phyloP scores from a whole-genome alignment of 306 rosid genomes.

The Cyamopsis tetragonoloba region DNA sequence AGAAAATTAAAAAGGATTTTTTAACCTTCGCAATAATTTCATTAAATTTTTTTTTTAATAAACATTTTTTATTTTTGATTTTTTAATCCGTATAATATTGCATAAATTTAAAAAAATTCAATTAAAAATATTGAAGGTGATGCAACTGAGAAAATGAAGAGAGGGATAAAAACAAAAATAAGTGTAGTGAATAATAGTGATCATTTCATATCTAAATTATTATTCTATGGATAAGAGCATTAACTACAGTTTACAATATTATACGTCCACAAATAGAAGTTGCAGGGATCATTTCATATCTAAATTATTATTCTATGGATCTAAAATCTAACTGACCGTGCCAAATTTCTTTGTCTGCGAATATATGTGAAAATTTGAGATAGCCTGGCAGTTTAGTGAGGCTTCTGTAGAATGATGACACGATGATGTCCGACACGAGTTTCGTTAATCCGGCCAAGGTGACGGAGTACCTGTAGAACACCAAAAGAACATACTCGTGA shows the following conservation, averaged over 20 bases:
- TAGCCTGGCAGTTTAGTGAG: slow-evolving; percentile 33
- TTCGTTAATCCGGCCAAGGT: slow-evolving; percentile 87
- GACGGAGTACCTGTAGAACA: slow-evolving; percentile 81
- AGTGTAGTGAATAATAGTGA: too few relatives aligned
- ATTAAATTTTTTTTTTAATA: too few relatives aligned
- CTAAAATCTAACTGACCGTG: not conserved
- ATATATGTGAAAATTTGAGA: not conserved
- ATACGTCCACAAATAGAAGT: not conserved
- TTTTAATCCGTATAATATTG: too few relatives aligned
- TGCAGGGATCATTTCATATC: not conserved
- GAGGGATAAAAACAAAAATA: too few relatives aligned
- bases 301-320: not conserved
- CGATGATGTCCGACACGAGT: slow-evolving; percentile 81
- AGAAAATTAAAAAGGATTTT: too few relatives aligned
- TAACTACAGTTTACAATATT: not conserved
- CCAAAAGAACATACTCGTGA: not conserved
- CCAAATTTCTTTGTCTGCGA: not conserved
- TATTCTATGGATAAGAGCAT: not conserved
- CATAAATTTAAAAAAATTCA: too few relatives aligned
- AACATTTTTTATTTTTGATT: too few relatives aligned
- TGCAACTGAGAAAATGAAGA: too few relatives aligned
- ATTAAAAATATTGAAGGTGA: too few relatives aligned
- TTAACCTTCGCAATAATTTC: too few relatives aligned
- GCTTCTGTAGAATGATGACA: slow-evolving; percentile 65
- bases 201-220: not conserved